Base-by-base conservation (phyloP, 2,329 filamentous ascomycete species). In the Aspergillus neotritici region DNA sequence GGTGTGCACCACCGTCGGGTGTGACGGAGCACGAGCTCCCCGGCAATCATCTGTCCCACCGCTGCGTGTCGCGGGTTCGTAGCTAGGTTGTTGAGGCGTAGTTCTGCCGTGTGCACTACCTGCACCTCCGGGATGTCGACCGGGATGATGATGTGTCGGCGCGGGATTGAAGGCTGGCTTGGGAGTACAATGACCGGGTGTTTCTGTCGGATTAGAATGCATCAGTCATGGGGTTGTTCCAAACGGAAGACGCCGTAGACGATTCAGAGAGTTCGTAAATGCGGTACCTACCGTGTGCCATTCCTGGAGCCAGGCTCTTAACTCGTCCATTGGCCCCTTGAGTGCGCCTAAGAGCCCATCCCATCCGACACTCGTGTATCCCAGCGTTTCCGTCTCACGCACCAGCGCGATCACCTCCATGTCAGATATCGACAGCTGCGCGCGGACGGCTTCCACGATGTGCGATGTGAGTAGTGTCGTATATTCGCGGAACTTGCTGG, bases 111-210 rank as follows among this genome's bases (percentile, higher is more conserved):
- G 64, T 94, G 86, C 0, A 97, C 79, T 14, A 95, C 79, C 37
- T 87, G 80, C 2, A 95, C 75, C 1, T 84, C 82, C 0, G 91
- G 91, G 1, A 98, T 81, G 46, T 95, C 88, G 11, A 98, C 90
- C 0, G 90, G 87, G 41, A 98, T 94, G 25, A 85, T 73, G 54
- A 98, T 90, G 10, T 81, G 82, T 14, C 77, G 76, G 48, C 65
- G 73, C 14, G 76, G 70, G 15, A 66, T 57, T 11, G 52, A 49
- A 30, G 55, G 62, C 6, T 61, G 55, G 4, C 55, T 38, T 17
- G 64, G 58, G 32, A 70, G 55, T 2, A 51, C 48, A 31, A 66
- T 56, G 29, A 56, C 57, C 33, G 55, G 51, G 41, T 67, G 61
- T 39, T 58, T 59, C 63, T 71, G 50, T 4, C 30, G 12, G 21